Evolutionary conservation across 306 rosid species (phyloP).

Genomic region (Vigna unguiculata): DNA sequence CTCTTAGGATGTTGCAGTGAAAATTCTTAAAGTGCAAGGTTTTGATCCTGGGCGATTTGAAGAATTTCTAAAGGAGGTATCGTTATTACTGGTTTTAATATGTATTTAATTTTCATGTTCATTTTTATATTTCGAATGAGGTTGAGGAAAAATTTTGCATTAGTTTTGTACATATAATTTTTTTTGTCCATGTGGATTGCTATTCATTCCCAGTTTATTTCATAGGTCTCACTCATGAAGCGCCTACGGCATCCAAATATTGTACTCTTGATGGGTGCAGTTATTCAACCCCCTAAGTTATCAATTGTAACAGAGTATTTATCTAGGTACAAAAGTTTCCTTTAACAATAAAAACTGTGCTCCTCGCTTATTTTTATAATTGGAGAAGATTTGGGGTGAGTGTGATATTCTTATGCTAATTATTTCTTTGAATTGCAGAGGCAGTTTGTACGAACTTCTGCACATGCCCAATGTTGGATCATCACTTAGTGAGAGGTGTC

Average conservation of each 20-base stretch:
- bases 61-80: slow-evolving; percentile 90
- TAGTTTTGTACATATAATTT: neutral
- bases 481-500: slow-evolving; percentile 71
- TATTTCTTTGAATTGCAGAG: slow-evolving; percentile 68
- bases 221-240: slow-evolving; percentile 90
- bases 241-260: slow-evolving; percentile 92
- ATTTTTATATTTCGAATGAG: slow-evolving; percentile 3
- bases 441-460: slow-evolving; percentile 89
- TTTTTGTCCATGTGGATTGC: slow-evolving; percentile 17
- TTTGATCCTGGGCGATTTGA: slow-evolving; percentile 71
- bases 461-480: slow-evolving; percentile 66
- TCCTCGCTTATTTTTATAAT: slow-evolving; percentile 27
- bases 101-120: slow-evolving; percentile 9
- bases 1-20: slow-evolving; percentile 93
- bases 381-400: slow-evolving; percentile 22
- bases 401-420: slow-evolving; percentile 35
- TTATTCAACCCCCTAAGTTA: slow-evolving; percentile 83
- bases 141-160: slow-evolving; percentile 14
- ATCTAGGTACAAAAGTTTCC: slow-evolving; percentile 67
- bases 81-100: slow-evolving; percentile 1
- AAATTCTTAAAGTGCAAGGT: slow-evolving; percentile 89
- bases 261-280: slow-evolving; percentile 98
- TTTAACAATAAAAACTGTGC: slow-evolving; percentile 26
- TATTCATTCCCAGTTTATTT: slow-evolving; percentile 48
- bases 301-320: slow-evolving; percentile 96